A percentile compares a stretch with the other conserved stretches of the same genome.
phyloP scores from a whole-genome alignment of 106 monocot species.

The Amphibolis antarctica region DNA sequence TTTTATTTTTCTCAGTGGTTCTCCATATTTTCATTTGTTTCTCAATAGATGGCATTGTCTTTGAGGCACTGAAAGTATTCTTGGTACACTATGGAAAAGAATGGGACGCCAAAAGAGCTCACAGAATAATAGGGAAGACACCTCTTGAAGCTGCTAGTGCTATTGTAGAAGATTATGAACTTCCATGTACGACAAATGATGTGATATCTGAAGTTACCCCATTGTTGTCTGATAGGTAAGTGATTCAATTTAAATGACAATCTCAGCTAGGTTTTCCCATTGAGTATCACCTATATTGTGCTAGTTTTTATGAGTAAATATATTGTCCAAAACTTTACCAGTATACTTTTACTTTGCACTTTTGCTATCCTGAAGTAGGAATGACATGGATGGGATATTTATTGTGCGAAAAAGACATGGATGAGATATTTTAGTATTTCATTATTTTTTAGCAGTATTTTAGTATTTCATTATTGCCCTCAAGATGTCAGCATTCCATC shows the following conservation, averaged over 20 bases:
- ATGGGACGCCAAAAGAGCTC: conserved; percentile 52
- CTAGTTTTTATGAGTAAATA: background rate
- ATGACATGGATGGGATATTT: no score
- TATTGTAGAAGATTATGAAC: conserved; percentile 66
- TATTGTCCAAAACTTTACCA: background rate
- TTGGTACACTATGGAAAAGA: conserved; percentile 60
- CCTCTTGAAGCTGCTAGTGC: conserved; percentile 58
- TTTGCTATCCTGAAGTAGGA: no score
- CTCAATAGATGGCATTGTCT: conserved; percentile 62
- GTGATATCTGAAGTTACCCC: conserved; percentile 59
- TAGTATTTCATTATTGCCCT: no score
- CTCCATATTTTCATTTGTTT: background rate
- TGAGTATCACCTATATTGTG: background rate
- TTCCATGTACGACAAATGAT: conserved; percentile 62
- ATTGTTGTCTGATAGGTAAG: conserved; percentile 59
- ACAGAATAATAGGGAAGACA: conserved; percentile 71
- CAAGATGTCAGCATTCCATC: background rate
- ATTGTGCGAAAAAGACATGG: no score
- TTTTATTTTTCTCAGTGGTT: background rate
- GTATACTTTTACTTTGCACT: no score
- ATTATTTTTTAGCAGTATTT: no score
- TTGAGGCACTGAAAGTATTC: conserved; percentile 44
- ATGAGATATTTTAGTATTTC: no score
- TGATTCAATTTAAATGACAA: background rate
- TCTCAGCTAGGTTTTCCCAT: background rate